Base-by-base conservation (phyloP, 768 basidiomycete species). In the Pleurotus tuoliensis region DNA sequence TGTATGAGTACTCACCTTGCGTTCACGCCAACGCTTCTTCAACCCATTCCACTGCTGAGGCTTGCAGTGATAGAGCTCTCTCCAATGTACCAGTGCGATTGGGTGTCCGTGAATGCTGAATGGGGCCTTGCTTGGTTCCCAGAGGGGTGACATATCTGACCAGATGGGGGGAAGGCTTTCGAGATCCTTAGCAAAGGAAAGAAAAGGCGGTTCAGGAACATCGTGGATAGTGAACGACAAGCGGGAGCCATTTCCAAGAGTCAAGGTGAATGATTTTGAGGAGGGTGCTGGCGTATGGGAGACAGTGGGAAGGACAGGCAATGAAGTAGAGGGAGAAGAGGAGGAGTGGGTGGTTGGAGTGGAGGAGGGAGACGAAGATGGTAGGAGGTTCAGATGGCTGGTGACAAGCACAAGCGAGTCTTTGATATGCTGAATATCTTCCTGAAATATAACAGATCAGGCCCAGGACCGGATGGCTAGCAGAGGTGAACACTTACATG, bases 41-140 rank as follows among this genome's bases (percentile, higher is more conserved):
- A 59, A 57, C 1, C 61, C 63, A 16, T 62, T 54, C 70, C 69
- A 70, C 43, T 67, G 60, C 4, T 43, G 38, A 1, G 22, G 49
- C 16, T 62, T 62, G 59, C 65, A 60, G 22, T 63, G 53, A 56
- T 66, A 69, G 0, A 69, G 47, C 16, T 62, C 48, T 9, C 57
- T 61, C 65, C 66, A 68, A 39, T 67, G 59, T 0, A 52, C 44
- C 24, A 71, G 38, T 7, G 68, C 47, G 12, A 71, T 64, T 1
- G 64, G 60, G 20, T 58, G 50, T 0, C 61, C 64, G 12, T 48
- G 47, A 37, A 71, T 65, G 7, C 22, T 50, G 25, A 71, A 60
- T 6, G 55, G 46, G 0, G 67, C 67, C 15, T 57, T 27, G n/a
- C 56, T 48, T 16, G 27, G 27, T 7, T 39, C 24, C 68, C 67